Conservation (phyloP, 2,329 filamentous ascomycete genomes). For the Neofusicoccum kwambonambiense region DNA sequence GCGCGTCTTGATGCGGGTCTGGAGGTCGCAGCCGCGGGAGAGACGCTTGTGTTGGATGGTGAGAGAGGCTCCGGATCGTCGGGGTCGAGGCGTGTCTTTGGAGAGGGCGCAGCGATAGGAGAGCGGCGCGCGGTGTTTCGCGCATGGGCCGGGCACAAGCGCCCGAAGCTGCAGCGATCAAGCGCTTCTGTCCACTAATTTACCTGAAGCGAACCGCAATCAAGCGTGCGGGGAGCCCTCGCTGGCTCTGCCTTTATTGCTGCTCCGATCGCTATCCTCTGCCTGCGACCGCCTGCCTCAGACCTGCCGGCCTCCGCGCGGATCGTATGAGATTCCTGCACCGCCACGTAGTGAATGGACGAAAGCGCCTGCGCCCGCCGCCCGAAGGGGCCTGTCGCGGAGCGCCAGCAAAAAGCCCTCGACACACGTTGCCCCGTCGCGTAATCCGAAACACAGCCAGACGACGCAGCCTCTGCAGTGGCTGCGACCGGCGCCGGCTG, state of each 20-base stretch:
- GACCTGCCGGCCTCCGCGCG: conserved; percentile 3
- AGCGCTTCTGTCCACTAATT: conserved; percentile 13
- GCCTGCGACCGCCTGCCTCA: neutral
- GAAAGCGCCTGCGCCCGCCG: conserved; percentile 3
- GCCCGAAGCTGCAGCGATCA: conserved; percentile 15
- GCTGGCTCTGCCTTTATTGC: conserved; percentile 12
- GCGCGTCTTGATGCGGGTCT: conserved; percentile 5
- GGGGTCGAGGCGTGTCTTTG: conserved; percentile 16
- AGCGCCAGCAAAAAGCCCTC: too few relatives aligned
- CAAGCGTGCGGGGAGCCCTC: conserved; percentile 11
- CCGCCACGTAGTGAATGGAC: conserved; percentile 14
- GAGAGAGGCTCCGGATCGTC: conserved; percentile 14
- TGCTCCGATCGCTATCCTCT: conserved; percentile 11
- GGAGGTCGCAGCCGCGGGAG: conserved; percentile 12
- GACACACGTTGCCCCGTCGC: neutral
- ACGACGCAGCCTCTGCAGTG: neutral
- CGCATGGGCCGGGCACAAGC: conserved; percentile 7
- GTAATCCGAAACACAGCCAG: neutral
- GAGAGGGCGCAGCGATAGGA: conserved; percentile 14
- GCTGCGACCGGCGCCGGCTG: neutral
- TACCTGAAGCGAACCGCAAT: conserved; percentile 3
- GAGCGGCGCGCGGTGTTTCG: conserved; percentile 13
- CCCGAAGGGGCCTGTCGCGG: neutral
- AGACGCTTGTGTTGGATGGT: neutral
- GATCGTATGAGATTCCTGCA: conserved; percentile 14